Base-by-base conservation (phyloP, 352 stramenopile species). In the Globisporangium cystogenes region DNA sequence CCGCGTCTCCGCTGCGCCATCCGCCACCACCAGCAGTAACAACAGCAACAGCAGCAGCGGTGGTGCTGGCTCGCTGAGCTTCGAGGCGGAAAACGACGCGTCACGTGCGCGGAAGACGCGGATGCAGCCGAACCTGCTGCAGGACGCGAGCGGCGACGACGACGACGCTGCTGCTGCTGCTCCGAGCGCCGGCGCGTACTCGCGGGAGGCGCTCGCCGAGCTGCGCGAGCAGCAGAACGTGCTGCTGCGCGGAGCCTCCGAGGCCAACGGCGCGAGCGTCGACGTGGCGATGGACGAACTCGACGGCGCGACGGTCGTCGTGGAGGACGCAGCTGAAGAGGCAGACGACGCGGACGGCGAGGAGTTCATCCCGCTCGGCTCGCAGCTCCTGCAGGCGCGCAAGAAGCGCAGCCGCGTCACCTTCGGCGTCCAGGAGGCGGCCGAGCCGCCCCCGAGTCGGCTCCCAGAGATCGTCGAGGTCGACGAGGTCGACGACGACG, bases 221-320 rank as follows among this genome's bases (percentile, higher is more conserved):
- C 43, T 92, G 52, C 53, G 68, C 14, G 67, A 64, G n/a, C 78
- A 88, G n/a, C 81, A 92, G 54, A 90, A 84, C 21, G 69, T 88
- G 42, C 43, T 86, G 50, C 46, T 77, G 40, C 46, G 31, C 0
- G 24, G 64, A 6, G 57, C 23, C 42, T 42, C 37, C 7, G 31
- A 16, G 23, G 48, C 37, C 8, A 45, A 58, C 12, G 60, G 55
- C n/a, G 37, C 36, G 36, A n/a, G n/a, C n/a, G 21, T 2, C 10
- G 26, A 21, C 35, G 36, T 57, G 7, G 36, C 47, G 29, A 59
- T 67, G 35, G 59, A 67, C 18, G 67, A 77, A 7, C 41, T 76
- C 23, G 67, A 76, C 33, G 69, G 73, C 5, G 53, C 55, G 16
- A 50, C 59, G n/a, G 41, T 69, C 35, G 61, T 59, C 4, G 26